Evolutionary conservation across 1,284 basidiomycete species (phyloP).

Genomic region (Ganoderma meredithae): DNA sequence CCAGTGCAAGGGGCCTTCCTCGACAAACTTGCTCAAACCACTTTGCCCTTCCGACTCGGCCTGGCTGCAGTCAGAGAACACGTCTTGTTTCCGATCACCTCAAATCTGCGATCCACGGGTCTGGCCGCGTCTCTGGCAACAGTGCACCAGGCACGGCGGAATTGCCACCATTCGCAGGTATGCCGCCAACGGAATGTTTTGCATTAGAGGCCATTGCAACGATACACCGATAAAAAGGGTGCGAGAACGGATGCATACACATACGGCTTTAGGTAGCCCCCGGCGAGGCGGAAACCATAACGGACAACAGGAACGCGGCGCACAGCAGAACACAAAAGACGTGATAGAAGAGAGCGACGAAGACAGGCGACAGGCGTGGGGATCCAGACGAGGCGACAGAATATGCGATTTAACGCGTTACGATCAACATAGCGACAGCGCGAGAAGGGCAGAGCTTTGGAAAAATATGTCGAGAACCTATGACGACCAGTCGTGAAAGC

Average conservation of each 20-base stretch:
- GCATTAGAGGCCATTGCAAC: constrained; percentile 19
- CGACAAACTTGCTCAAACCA: neutral
- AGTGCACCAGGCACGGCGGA: neutral
- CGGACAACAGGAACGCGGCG: constrained; percentile 31
- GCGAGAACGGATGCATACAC: constrained; percentile 29
- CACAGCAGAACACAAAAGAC: constrained; percentile 28
- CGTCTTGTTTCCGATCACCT: neutral
- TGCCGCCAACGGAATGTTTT: neutral
- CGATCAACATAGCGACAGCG: constrained; percentile 35
- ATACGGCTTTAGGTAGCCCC: constrained; percentile 29
- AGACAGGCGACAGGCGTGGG: constrained; percentile 19
- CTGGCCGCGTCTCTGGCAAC: neutral
- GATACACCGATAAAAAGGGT: constrained; percentile 26
- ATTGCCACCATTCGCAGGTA: neutral
- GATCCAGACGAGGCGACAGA: neutral
- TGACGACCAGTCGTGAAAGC: constrained; percentile 27
- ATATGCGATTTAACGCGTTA: constrained; percentile 28
- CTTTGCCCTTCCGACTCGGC: neutral
- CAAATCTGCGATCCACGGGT: neutral
- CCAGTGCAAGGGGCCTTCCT: neutral
- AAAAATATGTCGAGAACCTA: constrained; percentile 18
- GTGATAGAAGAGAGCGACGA: constrained; percentile 26
- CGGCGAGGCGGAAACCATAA: constrained; percentile 17
- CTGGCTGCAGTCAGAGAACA: neutral
- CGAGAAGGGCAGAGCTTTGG: constrained; percentile 17